Evolutionary conservation across 2,329 filamentous ascomycete genomes (phyloP).

Genomic region (Colletotrichum truncatum): DNA sequence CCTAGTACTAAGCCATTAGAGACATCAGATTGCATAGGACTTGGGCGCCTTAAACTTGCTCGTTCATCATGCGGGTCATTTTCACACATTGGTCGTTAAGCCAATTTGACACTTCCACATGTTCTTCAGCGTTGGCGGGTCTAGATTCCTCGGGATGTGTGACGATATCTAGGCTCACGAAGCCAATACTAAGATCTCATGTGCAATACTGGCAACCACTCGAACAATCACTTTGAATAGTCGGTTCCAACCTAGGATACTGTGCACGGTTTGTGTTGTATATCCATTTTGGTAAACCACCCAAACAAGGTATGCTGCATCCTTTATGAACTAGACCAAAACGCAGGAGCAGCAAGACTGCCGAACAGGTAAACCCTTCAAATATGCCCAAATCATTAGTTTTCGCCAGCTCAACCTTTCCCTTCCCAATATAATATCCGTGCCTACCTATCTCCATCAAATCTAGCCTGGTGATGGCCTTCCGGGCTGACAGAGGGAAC

Average conservation of each 20-base stretch:
- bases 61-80: too few species aligned
- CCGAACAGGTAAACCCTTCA: background rate
- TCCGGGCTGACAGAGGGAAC: constrained; percentile 1
- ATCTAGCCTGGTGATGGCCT: background rate
- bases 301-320: background rate
- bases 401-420: constrained; percentile 7
- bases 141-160: too few species aligned
- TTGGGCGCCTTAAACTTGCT: background rate
- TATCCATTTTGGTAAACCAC: background rate
- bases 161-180: too few species aligned
- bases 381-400: background rate
- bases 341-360: background rate
- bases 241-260: too few species aligned
- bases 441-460: constrained; percentile 8
- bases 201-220: too few species aligned
- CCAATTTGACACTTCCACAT: too few species aligned
- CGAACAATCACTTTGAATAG: too few species aligned
- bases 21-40: constrained; percentile 1
- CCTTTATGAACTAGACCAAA: background rate
- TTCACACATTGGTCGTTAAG: too few species aligned
- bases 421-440: background rate
- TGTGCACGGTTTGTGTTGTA: background rate
- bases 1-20: background rate
- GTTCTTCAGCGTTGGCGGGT: too few species aligned
- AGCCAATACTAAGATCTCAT: too few species aligned